A percentile compares a stretch with the other conserved stretches of the same genome.
Evolutionary conservation across 306 rosid species (phyloP).

Genomic region (Prunus padus): DNA sequence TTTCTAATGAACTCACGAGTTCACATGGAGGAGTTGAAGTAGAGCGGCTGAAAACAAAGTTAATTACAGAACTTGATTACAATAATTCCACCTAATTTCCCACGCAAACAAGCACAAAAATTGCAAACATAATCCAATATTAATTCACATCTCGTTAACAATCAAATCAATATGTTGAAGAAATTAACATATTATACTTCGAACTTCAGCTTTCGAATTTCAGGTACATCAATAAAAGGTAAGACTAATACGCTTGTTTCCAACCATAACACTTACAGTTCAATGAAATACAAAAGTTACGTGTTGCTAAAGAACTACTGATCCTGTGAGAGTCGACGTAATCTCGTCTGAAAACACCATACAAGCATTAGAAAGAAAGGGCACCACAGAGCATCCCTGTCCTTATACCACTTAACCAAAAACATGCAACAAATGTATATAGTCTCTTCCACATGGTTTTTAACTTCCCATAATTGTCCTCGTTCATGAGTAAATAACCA

Average conservation of each 20-base stretch:
- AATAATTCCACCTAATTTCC: not conserved
- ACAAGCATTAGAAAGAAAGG: not conserved
- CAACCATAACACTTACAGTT: not conserved
- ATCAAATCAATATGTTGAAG: not conserved
- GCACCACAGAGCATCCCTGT: constrained; percentile 12
- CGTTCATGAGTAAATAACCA: constrained; percentile 23
- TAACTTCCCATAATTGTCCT: constrained; percentile 16
- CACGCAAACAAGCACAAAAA: not conserved
- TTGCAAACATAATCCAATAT: not conserved
- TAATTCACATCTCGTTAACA: not conserved
- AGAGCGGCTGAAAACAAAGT: no score
- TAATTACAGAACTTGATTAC: no score
- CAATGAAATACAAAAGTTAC: not conserved
- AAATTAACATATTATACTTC: not conserved
- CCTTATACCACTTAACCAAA: constrained; percentile 25
- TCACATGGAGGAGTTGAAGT: no score
- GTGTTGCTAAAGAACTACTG: not conserved
- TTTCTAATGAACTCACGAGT: no score
- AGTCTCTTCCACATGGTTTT: constrained; percentile 18
- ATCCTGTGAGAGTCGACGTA: not conserved
- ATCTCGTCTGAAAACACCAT: not conserved
- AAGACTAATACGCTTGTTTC: not conserved
- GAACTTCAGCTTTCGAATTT: not conserved
- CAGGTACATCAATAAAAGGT: not conserved
- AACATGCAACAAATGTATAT: constrained; percentile 22